Evolutionary conservation across 2,329 filamentous ascomycete genomes (phyloP).

Genomic region (Alternaria metachromatica): DNA sequence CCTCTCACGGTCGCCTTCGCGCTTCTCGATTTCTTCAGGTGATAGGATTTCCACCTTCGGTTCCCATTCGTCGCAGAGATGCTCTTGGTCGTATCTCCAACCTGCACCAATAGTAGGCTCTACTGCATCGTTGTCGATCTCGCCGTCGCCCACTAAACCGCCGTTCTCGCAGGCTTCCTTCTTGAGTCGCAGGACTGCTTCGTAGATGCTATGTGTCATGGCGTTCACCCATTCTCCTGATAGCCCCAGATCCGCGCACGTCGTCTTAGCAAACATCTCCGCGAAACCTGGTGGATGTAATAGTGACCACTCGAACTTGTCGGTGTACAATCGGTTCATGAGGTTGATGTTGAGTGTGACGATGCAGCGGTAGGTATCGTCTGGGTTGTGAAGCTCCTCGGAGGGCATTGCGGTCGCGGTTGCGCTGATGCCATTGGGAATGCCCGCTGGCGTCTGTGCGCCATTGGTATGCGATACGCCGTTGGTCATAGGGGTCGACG

Average conservation of each 20-base stretch:
- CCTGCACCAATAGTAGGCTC: conserved; percentile 78
- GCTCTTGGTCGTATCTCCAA: conserved; percentile 94
- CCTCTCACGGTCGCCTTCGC: conserved; percentile 90
- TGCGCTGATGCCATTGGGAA: conserved; percentile 68
- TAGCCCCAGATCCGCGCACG: conserved; percentile 89
- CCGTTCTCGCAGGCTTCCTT: conserved; percentile 96
- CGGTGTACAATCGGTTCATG: conserved; percentile 88
- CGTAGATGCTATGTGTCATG: conserved; percentile 96
- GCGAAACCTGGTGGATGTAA: conserved; percentile 90
- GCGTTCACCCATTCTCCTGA: conserved; percentile 92
- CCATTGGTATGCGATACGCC: conserved; percentile 53
- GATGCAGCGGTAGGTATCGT: conserved; percentile 94
- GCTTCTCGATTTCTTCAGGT: conserved; percentile 97
- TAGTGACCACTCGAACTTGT: conserved; percentile 98
- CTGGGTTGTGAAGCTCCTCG: conserved; percentile 81
- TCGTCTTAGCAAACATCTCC: conserved; percentile 89
- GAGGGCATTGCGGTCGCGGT: conserved; percentile 69
- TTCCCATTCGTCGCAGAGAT: conserved; percentile 68
- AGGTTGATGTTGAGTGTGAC: conserved; percentile 91
- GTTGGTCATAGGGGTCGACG: conserved; percentile 62
- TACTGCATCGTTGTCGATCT: conserved; percentile 88
- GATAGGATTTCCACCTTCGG: conserved; percentile 67
- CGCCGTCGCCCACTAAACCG: conserved; percentile 75
- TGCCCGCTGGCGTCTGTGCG: conserved; percentile 54
- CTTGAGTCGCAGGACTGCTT: conserved; percentile 88